A percentile compares a stretch with the other conserved stretches of the same genome.
Evolutionary conservation across 2,329 filamentous ascomycete genomes (phyloP).

Genomic region (Iodosphaeria phyllophila): DNA sequence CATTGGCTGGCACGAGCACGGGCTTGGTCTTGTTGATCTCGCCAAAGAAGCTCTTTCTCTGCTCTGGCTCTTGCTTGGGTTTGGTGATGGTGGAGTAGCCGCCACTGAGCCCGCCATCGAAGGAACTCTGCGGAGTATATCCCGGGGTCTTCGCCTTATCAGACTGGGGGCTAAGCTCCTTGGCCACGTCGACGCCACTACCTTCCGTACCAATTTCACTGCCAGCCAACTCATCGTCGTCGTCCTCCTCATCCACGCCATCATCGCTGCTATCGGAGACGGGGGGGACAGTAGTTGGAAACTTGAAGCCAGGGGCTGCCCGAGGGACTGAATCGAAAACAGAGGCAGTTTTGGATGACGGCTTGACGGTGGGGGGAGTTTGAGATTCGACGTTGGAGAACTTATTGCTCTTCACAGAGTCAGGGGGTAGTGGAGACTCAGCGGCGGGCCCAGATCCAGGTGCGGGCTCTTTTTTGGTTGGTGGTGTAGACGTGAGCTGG

Average conservation of each 20-base stretch:
- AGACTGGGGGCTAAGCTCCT: constrained; percentile 37
- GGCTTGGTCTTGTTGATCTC: constrained; percentile 31
- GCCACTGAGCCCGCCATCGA: constrained; percentile 25
- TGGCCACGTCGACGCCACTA: constrained; percentile 45
- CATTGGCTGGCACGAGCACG: constrained; percentile 32
- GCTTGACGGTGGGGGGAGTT: constrained; percentile 5
- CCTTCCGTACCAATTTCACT: constrained; percentile 30
- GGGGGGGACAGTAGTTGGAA: constrained; percentile 12
- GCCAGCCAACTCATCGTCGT: constrained; percentile 19
- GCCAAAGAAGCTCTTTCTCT: constrained; percentile 31
- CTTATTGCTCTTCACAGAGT: constrained; percentile 14
- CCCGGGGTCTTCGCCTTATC: constrained; percentile 24
- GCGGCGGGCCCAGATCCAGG: constrained; percentile 8
- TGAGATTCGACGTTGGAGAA: constrained; percentile 11
- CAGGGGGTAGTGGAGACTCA: constrained; percentile 22
- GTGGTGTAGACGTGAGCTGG: too few relatives aligned
- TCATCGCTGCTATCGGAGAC: constrained; percentile 18
- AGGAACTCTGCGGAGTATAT: constrained; percentile 39
- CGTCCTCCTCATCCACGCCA: constrained; percentile 16
- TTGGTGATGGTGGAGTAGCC: constrained; percentile 28
- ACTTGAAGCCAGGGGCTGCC: constrained; percentile 9
- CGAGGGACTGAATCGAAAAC: constrained; percentile 2
- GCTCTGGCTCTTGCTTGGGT: constrained; percentile 25
- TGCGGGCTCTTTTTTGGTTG: constrained; percentile 9
- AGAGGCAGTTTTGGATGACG: too few relatives aligned